Conservation (phyloP, 2,329 filamentous ascomycete species). For the Paecilomyces niveus region DNA sequence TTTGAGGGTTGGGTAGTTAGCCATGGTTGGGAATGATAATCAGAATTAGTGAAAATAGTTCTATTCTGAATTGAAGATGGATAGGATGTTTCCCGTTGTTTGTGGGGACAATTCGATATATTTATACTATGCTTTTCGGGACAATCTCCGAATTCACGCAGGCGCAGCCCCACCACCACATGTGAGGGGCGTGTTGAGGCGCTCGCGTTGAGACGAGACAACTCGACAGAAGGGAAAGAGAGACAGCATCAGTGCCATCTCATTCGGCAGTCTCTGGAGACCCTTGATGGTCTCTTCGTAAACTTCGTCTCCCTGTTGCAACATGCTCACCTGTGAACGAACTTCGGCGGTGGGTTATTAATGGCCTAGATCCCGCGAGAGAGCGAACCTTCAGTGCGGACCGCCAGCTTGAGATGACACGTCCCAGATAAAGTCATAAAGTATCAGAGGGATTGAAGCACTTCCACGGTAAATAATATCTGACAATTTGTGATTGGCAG, state of each 20-base stretch:
- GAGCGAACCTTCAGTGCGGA: too few species aligned
- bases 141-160: not conserved
- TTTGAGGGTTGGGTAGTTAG: constrained; percentile 31
- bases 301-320: too few species aligned
- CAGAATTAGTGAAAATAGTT: not conserved
- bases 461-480: too few species aligned
- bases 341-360: too few species aligned
- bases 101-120: not conserved
- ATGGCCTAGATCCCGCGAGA: too few species aligned
- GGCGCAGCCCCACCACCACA: not conserved
- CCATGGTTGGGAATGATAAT: constrained; percentile 13
- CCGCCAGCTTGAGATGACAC: too few species aligned
- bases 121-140: not conserved
- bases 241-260: not conserved
- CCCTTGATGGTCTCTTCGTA: too few species aligned
- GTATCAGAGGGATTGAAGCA: too few species aligned
- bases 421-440: too few species aligned
- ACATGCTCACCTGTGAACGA: too few species aligned
- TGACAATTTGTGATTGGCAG: too few species aligned
- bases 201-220: not conserved
- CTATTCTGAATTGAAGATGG: not conserved
- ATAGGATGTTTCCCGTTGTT: not conserved
- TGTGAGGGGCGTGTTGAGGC: not conserved
- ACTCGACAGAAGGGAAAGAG: not conserved
- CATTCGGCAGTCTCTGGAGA: not conserved